Conservation (phyloP, 306 rosid genomes). For the Casuarina cunninghamiana region DNA sequence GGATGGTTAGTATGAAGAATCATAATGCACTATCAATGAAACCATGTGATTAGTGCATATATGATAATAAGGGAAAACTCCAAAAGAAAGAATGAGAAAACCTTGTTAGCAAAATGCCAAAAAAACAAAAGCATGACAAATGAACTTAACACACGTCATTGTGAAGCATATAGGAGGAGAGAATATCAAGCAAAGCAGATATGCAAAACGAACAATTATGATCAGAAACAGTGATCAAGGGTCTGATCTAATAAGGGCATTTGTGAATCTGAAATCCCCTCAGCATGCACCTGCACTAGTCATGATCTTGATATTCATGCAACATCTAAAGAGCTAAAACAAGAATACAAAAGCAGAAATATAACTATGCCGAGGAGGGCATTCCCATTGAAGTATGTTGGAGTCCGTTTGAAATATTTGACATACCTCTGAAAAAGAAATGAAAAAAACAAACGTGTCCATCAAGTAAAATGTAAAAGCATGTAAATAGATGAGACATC, state of each 20-base stretch:
- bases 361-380: conserved; percentile 88
- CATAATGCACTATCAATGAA: too few species aligned
- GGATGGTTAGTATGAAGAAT: too few species aligned
- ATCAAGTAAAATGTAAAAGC: conserved; percentile 1
- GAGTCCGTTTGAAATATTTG: conserved; percentile 83
- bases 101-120: too few species aligned
- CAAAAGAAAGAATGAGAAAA: not conserved
- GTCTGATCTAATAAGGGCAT: conserved; percentile 99
- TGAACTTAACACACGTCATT: conserved; percentile 10
- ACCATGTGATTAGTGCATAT: too few species aligned
- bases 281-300: conserved; percentile 82
- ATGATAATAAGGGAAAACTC: not conserved
- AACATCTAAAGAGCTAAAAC: conserved; percentile 10
- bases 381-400: conserved; percentile 89
- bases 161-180: conserved; percentile 16
- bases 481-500: conserved; percentile 12
- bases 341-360: conserved; percentile 18
- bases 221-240: conserved; percentile 86
- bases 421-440: conserved; percentile 69
- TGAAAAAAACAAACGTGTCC: not conserved
- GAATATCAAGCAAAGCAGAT: not conserved
- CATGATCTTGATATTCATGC: conserved; percentile 20
- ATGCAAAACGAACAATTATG: conserved; percentile 68
- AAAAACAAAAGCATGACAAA: conserved; percentile 5
- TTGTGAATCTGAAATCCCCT: conserved; percentile 96